Conservation (phyloP, 2,329 filamentous ascomycete species). For the Elsinoe perseae region DNA sequence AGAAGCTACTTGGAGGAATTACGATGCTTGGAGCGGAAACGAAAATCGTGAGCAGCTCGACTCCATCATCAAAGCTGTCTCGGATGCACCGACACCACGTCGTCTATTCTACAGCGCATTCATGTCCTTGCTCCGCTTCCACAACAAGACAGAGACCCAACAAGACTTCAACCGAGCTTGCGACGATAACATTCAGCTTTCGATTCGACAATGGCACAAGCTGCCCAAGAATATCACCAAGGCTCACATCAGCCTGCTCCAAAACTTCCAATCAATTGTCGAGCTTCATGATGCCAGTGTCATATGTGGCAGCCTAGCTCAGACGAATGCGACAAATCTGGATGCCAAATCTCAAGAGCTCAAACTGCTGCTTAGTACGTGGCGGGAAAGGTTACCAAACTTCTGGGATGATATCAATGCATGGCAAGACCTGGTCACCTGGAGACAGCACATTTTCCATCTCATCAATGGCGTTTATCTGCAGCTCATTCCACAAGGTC, state of each 20-base stretch:
- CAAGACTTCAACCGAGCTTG: conserved; percentile 82
- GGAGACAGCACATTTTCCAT: conserved; percentile 97
- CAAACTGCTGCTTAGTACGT: conserved; percentile 86
- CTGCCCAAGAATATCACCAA: conserved; percentile 89
- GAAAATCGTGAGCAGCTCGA: conserved; percentile 86
- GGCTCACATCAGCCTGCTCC: conserved; percentile 86
- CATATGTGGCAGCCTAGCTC: conserved; percentile 83
- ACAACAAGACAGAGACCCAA: conserved; percentile 73
- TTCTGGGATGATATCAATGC: conserved; percentile 99
- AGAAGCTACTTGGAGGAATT: conserved; percentile 91
- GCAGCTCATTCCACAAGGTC: conserved; percentile 66
- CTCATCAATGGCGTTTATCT: conserved; percentile 95
- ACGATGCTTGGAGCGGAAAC: conserved; percentile 85
- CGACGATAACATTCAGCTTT: conserved; percentile 94
- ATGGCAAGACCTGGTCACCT: conserved; percentile 99
- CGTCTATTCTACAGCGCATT: conserved; percentile 97
- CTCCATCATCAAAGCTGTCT: conserved; percentile 89
- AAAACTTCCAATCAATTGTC: conserved; percentile 96
- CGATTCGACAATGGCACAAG: conserved; percentile 98
- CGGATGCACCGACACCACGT: conserved; percentile 90
- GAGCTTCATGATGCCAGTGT: conserved; percentile 96
- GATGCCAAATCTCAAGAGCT: conserved; percentile 93
- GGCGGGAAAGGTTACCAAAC: conserved; percentile 91
- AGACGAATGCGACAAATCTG: conserved; percentile 75
- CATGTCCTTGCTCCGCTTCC: conserved; percentile 89